Base-by-base conservation (phyloP, 2,329 filamentous ascomycete genomes). In the Fusarium praegraminearum region DNA sequence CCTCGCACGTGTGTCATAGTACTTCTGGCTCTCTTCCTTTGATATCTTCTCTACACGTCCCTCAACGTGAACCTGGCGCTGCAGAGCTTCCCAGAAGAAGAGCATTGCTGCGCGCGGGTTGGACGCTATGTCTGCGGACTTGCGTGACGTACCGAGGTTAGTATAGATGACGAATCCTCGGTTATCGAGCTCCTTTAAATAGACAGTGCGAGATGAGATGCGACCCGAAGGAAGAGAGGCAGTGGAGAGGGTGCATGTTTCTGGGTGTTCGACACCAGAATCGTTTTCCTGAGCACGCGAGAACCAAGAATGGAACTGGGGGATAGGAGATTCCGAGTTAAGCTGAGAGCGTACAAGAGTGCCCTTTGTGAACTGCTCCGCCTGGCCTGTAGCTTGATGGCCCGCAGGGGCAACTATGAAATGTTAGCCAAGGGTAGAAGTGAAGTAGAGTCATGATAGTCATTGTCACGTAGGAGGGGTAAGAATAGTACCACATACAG, bases 231-330 rank as follows among this genome's bases (percentile, higher is more conserved):
- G 95, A 7, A 98, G 86, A 26, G 86, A 84, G 1, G 94, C 94
- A 1, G 96, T 99, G 5, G 94, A 91, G 2, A 99, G 85, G 3
- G 91, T 94, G 76, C 93, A 94, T 1, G 96, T 93, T 80, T 99
- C 96, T 2, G 95, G 94, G 72, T 97, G 92, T 46, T 89, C 83
- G 47, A 94, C 87, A 28, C 73, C 75, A 6, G 83, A 77, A 12
- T 82, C 76, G 7, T 84, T 56, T 54, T 77, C 76, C 67, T 91
- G 88, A 1, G 94, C 93, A 64, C 90, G 86, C 15, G 87, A 85
- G 86, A 97, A 99, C 96, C 96, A 99, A 66, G 82, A 80, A 83
- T 97, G 88, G 84, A 98, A 99, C 83, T 98, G 96, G 33, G 85
- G 83, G 61, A 95, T 88, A 1, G 96, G 96, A 57, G 86, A 86